These are phyloP conservation scores for Penicillium silybi DNA, from an alignment of 495 filamentous ascomycete genomes.

Conservation along the genomic window DNA sequence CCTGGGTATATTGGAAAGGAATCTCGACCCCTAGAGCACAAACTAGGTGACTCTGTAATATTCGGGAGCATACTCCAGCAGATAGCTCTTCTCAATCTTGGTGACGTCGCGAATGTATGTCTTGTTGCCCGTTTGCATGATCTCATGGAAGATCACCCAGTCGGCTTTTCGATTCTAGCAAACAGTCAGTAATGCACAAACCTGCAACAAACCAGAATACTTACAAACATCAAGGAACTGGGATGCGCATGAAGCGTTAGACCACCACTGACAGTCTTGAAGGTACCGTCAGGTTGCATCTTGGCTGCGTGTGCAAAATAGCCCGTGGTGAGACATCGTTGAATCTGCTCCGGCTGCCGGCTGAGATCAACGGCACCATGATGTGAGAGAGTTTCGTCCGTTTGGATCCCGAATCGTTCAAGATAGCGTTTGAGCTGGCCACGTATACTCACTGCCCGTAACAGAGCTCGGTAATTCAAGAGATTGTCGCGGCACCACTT, in stretches of 20 bases:
- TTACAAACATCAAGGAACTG: conserved; percentile 86
- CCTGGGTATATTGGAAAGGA: conserved; percentile 11
- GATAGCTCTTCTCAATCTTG: conserved; percentile 86
- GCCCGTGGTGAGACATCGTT: conserved; percentile 81
- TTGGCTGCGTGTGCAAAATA: conserved; percentile 94
- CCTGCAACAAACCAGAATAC: conserved; percentile 19
- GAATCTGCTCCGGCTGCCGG: conserved; percentile 66
- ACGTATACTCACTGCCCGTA: conserved; percentile 79
- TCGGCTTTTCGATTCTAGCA: conserved; percentile 84
- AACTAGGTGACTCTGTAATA: conserved; percentile 65
- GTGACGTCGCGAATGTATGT: conserved; percentile 88
- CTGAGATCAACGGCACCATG: conserved; percentile 27
- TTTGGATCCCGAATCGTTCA: conserved; percentile 74
- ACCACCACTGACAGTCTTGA: conserved; percentile 73
- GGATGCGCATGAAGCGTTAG: conserved; percentile 82
- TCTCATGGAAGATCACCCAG: conserved; percentile 96
- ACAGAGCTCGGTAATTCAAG: conserved; percentile 80
- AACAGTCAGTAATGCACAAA: conserved; percentile 16
- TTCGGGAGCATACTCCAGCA: conserved; percentile 81
- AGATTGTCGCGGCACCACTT: conserved; percentile 85
- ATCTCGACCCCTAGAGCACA: not conserved
- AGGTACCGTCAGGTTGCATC: conserved; percentile 94
- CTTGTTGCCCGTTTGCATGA: conserved; percentile 88
- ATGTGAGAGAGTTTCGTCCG: conserved; percentile 54
- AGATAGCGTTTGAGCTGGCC: conserved; percentile 83